phyloP scores from a whole-genome alignment of 352 stramenopile genomes.

The Globisporangium mamillatum region DNA sequence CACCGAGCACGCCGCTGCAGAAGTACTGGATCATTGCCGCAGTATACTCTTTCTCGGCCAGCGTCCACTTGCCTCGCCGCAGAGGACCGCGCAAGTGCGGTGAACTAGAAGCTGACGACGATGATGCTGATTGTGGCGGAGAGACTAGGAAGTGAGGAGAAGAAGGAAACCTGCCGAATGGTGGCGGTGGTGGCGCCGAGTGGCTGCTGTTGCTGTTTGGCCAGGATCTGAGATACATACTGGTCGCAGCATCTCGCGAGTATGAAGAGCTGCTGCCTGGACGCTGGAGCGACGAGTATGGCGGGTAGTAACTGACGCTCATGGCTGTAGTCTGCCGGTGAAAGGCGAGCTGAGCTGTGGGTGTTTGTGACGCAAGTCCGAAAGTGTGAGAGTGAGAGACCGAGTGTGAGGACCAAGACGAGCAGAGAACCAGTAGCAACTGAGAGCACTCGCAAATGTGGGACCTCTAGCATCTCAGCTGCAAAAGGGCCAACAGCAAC shows the following conservation, averaged over 20 bases:
- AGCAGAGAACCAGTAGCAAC: no score
- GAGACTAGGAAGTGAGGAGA: background rate
- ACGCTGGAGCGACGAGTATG: background rate
- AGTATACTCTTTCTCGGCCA: conserved; percentile 57
- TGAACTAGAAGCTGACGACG: background rate
- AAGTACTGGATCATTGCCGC: conserved; percentile 71
- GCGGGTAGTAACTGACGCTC: background rate
- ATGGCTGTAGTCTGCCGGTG: background rate
- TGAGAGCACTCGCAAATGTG: background rate
- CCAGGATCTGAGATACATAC: background rate
- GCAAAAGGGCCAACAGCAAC: no score
- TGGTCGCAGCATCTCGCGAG: background rate
- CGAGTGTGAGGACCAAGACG: no score
- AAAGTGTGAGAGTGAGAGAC: background rate
- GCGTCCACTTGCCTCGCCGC: conserved; percentile 70
- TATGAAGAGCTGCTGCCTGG: background rate
- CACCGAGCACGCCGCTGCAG: conserved; percentile 47
- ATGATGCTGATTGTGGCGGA: background rate
- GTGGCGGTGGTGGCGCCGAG: background rate
- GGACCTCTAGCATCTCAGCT: background rate
- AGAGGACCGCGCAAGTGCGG: conserved; percentile 21
- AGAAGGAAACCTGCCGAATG: background rate
- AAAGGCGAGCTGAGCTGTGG: background rate
- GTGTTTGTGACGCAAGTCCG: background rate
- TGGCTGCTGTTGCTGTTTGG: background rate